A percentile compares a stretch with the other conserved stretches of the same genome.
phyloP scores from a whole-genome alignment of 2,329 filamentous ascomycete genomes.

The Zarea fungicola region DNA sequence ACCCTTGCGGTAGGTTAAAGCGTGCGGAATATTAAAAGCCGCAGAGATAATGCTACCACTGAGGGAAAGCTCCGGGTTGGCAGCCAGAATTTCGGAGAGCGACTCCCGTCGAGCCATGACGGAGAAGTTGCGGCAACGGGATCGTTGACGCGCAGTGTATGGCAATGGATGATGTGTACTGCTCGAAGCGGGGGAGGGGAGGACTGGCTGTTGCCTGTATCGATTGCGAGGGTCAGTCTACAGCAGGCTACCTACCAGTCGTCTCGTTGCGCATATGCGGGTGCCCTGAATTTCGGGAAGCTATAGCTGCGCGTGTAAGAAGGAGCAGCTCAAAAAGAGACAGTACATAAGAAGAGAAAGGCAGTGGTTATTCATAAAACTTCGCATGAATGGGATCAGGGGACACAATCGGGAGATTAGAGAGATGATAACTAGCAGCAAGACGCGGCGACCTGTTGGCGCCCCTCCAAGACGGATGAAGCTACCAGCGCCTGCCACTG shows the following conservation, averaged over 20 bases:
- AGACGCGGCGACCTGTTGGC: conserved; percentile 4
- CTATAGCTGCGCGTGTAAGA: neutral
- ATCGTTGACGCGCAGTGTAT: conserved; percentile 10
- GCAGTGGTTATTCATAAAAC: conserved; percentile 1
- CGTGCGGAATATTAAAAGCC: conserved; percentile 59
- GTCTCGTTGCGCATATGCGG: neutral
- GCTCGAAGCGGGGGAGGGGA: conserved; percentile 14
- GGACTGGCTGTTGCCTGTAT: neutral
- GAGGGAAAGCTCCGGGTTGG: conserved; percentile 52
- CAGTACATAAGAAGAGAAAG: neutral
- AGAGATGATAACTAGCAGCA: neutral
- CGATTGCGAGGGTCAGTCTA: neutral
- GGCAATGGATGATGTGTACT: conserved; percentile 3
- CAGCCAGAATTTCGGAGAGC: conserved; percentile 49
- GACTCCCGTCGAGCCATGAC: conserved; percentile 44
- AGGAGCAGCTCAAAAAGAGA: neutral
- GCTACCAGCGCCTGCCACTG: neutral
- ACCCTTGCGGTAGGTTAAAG: conserved; percentile 52
- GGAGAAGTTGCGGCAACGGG: conserved; percentile 18
- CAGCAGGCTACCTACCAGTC: neutral
- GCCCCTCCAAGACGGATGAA: conserved; percentile 2
- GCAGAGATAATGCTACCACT: conserved; percentile 63
- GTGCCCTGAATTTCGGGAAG: neutral
- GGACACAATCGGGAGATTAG: conserved; percentile 6
- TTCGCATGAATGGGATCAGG: conserved; percentile 12